Conservation (phyloP, 805 yeast genomes). For the Kazachstania psychrophila region DNA sequence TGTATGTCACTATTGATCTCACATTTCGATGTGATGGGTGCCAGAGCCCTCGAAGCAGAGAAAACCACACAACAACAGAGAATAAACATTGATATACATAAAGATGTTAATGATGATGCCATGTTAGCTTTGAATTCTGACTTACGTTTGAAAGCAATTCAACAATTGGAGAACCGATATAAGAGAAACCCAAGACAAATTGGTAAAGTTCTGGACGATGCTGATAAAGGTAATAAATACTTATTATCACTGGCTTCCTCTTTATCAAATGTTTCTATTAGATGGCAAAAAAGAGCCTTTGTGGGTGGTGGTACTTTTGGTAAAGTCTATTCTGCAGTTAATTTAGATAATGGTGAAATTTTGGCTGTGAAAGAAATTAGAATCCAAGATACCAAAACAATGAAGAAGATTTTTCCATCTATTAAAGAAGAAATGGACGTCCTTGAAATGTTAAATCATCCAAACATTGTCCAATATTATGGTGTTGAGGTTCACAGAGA, state of each 20-base stretch:
- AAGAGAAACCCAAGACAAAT: constrained; percentile 41
- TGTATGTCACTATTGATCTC: constrained; percentile 90
- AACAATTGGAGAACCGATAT: constrained; percentile 48
- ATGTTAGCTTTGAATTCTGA: constrained; percentile 51
- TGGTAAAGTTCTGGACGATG: constrained; percentile 84
- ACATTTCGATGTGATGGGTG: constrained; percentile 98
- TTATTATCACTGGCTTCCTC: constrained; percentile 81
- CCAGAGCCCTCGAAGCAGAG: constrained; percentile 63
- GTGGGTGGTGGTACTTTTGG: constrained; percentile 97
- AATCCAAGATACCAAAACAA: constrained; percentile 79
- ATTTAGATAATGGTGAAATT: constrained; percentile 88
- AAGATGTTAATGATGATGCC: constrained; percentile 46
- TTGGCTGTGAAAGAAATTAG: constrained; percentile 96
- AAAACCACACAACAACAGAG: constrained; percentile 29
- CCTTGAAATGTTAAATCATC: constrained; percentile 88
- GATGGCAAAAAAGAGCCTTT: constrained; percentile 94
- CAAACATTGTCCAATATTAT: constrained; percentile 90
- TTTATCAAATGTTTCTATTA: constrained; percentile 77
- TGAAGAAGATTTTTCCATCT: constrained; percentile 74
- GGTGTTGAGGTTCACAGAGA: constrained; percentile 98
- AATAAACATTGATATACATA: constrained; percentile 29
- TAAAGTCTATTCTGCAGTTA: constrained; percentile 82
- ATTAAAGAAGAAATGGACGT: constrained; percentile 96
- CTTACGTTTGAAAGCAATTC: constrained; percentile 58
- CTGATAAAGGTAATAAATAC: constrained; percentile 79